Evolutionary conservation across 176 grass and related monocot genomes (phyloP), one percentile per base, ranked within the genome.

Genomic region (Zoysia pacifica): DNA sequence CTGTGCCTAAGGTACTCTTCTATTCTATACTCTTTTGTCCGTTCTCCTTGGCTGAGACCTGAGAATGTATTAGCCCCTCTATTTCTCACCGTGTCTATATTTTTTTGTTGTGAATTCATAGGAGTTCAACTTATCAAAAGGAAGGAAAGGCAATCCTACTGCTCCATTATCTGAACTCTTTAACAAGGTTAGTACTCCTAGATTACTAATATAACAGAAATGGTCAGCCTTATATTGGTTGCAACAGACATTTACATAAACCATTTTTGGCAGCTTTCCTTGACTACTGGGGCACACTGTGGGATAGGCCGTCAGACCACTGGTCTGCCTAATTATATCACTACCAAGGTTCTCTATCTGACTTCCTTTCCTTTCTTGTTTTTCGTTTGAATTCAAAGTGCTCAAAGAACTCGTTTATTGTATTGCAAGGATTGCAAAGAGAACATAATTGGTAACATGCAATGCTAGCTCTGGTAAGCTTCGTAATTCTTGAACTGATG

Each of bases 351-450:
- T 87, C 43, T 28, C 28, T 74, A 66, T 12, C 37, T 19, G 51
- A 37, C 87, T 70, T 5, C 53, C 1, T 62, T 86, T 68, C 46
- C 19, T 28, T 28, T 28, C 28, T 43, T 62, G 1, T 81, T 1
- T 69, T 35, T 41, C 3, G 2, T 67, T 38, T 68, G 41, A 15
- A 78, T 68, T 62, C 15, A 14, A 78, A 55, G 68, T 73, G 39
- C 74, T 90, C 50, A 90, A 82, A 74, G 40, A 39, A 46, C 72
- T 71, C 50, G 50, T 82, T 58, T 73, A 63, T 52, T 97, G 59
- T 86, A 63, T 69, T 83, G 80, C 90, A 91, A 97, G 94, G 94
- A 84, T 67, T 93, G 86, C 81, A 97, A 97, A 97, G 94, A 93
- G 82, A 97, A 97, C 73, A 81, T 89, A 62, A 84, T 56, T 2